Percentiles rank a stretch among this genome's conserved stretches.
Conservation (phyloP, 495 filamentous ascomycete species). For the Trichoderma asperelloides region DNA sequence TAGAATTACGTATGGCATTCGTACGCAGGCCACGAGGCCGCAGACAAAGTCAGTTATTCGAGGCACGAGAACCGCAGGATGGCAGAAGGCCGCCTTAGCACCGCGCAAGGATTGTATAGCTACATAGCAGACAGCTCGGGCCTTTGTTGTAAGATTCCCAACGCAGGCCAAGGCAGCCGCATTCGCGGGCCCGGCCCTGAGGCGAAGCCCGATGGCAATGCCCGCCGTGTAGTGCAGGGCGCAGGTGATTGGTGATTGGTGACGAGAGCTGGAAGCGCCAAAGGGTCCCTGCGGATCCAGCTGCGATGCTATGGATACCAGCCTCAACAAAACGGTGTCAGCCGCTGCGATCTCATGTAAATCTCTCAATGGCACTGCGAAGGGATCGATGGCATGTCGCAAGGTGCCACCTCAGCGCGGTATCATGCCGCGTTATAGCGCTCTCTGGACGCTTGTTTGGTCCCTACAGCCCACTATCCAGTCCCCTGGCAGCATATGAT, state of each 20-base stretch:
- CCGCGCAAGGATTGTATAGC: background rate
- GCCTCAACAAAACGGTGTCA: background rate
- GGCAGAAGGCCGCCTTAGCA: background rate
- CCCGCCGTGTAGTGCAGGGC: background rate
- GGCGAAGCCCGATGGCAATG: background rate
- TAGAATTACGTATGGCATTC: background rate
- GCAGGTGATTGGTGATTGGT: background rate
- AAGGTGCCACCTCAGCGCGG: background rate
- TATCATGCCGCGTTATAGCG: background rate
- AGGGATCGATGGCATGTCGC: background rate
- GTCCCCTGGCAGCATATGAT: background rate
- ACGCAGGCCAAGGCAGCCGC: background rate
- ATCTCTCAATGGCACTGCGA: conserved; percentile 3
- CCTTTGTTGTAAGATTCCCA: background rate
- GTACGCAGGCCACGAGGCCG: background rate
- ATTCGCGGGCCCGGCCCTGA: background rate
- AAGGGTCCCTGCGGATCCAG: background rate
- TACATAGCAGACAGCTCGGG: no score
- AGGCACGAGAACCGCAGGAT: background rate
- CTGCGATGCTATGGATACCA: background rate
- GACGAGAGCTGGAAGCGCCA: background rate
- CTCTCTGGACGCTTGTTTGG: background rate
- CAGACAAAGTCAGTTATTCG: background rate
- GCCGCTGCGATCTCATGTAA: background rate
- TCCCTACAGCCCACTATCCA: background rate